A percentile compares a stretch with the other conserved stretches of the same genome.
Conservation (phyloP, 768 basidiomycete species). For the Neoboletus brunneissimus region DNA sequence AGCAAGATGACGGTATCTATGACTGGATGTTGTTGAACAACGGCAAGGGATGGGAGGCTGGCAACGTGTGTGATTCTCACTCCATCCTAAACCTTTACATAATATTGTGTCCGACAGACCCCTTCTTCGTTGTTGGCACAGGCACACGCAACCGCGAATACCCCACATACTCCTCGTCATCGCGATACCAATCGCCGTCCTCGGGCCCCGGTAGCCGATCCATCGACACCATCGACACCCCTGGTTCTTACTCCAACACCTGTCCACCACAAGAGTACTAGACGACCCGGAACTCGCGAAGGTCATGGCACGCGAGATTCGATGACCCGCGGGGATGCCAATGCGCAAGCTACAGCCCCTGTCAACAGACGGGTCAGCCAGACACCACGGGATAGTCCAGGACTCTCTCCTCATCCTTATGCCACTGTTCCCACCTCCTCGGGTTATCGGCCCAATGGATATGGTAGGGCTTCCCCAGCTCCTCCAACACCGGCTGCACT, state of each 20-base stretch:
- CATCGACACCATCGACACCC: constrained; percentile 51
- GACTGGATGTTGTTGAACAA: constrained; percentile 96
- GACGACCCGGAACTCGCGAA: constrained; percentile 46
- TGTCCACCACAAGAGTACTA: constrained; percentile 59
- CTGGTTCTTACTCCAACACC: constrained; percentile 65
- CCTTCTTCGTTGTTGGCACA: constrained; percentile 44
- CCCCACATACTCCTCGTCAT: constrained; percentile 51
- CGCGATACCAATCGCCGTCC: constrained; percentile 53
- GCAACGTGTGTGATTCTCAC: constrained; percentile 54
- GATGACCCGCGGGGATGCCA: constrained; percentile 41
- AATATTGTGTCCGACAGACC: constrained; percentile 32
- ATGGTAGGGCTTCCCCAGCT: constrained; percentile 56
- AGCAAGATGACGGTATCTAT: constrained; percentile 87
- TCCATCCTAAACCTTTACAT: neutral
- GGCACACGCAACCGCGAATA: constrained; percentile 54
- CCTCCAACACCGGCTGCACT: constrained; percentile 36
- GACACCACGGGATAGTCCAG: constrained; percentile 48
- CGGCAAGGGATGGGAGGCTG: constrained; percentile 95
- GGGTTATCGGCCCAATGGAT: constrained; percentile 52
- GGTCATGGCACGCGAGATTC: constrained; percentile 51
- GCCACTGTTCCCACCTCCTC: constrained; percentile 59
- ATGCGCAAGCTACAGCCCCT: constrained; percentile 67
- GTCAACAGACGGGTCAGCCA: constrained; percentile 68
- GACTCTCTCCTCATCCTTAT: constrained; percentile 67
- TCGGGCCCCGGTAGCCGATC: constrained; percentile 54